phyloP scores from a whole-genome alignment of 2,329 filamentous ascomycete species.

The Aspergillus carbonarius region DNA sequence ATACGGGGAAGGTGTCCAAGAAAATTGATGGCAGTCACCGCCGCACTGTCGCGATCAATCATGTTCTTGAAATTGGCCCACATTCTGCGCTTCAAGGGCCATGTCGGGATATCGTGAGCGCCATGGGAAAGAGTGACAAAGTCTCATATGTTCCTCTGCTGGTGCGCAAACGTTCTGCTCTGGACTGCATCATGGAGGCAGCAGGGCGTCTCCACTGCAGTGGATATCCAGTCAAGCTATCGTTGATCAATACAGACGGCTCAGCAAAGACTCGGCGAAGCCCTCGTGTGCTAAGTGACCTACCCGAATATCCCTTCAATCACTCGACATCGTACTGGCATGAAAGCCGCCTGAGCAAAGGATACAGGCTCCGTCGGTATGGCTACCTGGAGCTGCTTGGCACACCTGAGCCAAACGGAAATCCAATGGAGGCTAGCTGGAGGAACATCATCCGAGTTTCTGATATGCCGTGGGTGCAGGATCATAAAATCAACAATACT shows the following conservation, averaged over 20 bases:
- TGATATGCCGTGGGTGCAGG: conserved; percentile 42
- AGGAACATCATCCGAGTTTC: conserved; percentile 42
- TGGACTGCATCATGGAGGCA: not conserved
- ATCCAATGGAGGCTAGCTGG: conserved; percentile 37
- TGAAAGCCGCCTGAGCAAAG: conserved; percentile 4
- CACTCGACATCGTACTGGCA: conserved; percentile 11
- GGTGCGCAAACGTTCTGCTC: not conserved
- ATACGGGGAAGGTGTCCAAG: not conserved
- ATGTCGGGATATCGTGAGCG: conserved; percentile 10
- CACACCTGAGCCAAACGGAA: conserved; percentile 12
- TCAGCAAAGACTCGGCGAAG: not conserved
- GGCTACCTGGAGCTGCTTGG: conserved; percentile 18
- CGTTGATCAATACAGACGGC: not conserved
- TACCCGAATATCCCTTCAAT: conserved; percentile 18
- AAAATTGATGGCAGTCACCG: conserved; percentile 7
- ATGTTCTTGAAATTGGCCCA: conserved; percentile 23
- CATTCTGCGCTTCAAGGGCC: conserved; percentile 19
- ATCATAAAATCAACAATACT: conserved; percentile 37
- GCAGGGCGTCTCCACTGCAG: not conserved
- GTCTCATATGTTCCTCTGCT: not conserved
- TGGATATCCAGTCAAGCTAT: not conserved
- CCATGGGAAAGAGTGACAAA: not conserved
- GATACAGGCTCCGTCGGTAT: not conserved
- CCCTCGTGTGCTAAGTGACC: conserved; percentile 4
- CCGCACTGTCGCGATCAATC: conserved; percentile 5